These are phyloP conservation scores for Monosporozyma solicola DNA, from an alignment of 805 yeast species.

Conservation along the genomic window DNA sequence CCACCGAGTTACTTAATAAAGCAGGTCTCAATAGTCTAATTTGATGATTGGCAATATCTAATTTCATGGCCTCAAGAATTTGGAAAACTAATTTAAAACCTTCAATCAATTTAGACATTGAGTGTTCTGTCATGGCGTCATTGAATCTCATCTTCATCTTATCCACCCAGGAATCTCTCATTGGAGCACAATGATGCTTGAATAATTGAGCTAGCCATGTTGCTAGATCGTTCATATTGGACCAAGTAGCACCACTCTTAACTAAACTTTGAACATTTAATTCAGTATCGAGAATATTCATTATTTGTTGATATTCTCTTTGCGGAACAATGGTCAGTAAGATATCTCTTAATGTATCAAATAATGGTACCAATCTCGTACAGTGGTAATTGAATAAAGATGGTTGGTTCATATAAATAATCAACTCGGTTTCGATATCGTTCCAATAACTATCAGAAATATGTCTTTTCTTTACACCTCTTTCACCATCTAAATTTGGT, in stretches of 20 bases:
- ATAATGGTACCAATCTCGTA: conserved; percentile 54
- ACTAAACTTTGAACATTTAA: conserved; percentile 65
- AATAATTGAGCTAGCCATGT: conserved; percentile 69
- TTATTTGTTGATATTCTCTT: conserved; percentile 58
- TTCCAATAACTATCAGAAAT: conserved; percentile 79
- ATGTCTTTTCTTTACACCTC: conserved; percentile 69
- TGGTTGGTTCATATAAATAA: conserved; percentile 31
- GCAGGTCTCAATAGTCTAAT: conserved; percentile 78
- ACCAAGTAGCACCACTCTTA: conserved; percentile 40
- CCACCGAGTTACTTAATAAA: conserved; percentile 76
- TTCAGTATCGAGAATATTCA: conserved; percentile 68
- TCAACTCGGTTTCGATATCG: conserved; percentile 62
- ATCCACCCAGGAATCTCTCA: conserved; percentile 85
- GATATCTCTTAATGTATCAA: conserved; percentile 71
- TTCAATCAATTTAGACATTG: conserved; percentile 50
- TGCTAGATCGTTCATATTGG: conserved; percentile 62
- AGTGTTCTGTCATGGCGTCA: conserved; percentile 34
- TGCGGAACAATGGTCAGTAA: conserved; percentile 66
- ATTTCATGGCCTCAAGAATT: conserved; percentile 86
- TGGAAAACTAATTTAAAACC: conserved; percentile 73
- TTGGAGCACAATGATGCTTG: conserved; percentile 90
- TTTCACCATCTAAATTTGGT: conserved; percentile 84
- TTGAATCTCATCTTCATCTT: conserved; percentile 60
- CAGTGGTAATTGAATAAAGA: conserved; percentile 25
- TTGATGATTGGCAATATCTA: conserved; percentile 93